These are phyloP conservation scores for Vanrija humicola DNA, from an alignment of 1,284 basidiomycete species.

Conservation along the genomic window DNA sequence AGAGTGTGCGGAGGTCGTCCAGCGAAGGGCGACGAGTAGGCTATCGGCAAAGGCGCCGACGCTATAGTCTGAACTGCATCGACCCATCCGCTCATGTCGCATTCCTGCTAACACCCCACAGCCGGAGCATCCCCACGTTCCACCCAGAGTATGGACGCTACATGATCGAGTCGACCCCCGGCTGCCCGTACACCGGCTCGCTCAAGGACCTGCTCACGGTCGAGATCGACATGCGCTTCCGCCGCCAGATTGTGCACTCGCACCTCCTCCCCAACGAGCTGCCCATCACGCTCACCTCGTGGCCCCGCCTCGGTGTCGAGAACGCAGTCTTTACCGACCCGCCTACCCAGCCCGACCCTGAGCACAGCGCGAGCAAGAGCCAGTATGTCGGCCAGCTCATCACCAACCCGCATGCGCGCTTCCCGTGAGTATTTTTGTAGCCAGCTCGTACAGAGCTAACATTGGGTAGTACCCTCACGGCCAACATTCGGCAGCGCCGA, in stretches of 20 bases:
- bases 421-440: conserved; percentile 60
- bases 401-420: conserved; percentile 94
- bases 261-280: conserved; percentile 82
- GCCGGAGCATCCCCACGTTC: conserved; percentile 79
- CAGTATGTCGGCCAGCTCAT: conserved; percentile 93
- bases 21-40: no score
- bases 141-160: conserved; percentile 98
- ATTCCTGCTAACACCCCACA: conserved; percentile 37
- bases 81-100: no score
- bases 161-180: conserved; percentile 98
- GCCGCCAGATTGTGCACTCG: conserved; percentile 76
- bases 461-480: conserved; percentile 58
- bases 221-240: conserved; percentile 89
- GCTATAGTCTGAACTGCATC: no score
- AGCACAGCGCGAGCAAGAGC: conserved; percentile 70
- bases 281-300: conserved; percentile 92
- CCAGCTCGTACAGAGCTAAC: neutral
- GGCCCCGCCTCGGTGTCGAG: conserved; percentile 82
- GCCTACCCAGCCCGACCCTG: conserved; percentile 69
- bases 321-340: conserved; percentile 87
- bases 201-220: conserved; percentile 82
- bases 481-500: conserved; percentile 86
- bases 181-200: conserved; percentile 84
- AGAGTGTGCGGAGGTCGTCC: neutral
- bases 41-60: no score